Evolutionary conservation across 140 eudicot genomes (phyloP), one percentile per base, ranked within the genome.

Genomic region (Flaveria floridana): DNA sequence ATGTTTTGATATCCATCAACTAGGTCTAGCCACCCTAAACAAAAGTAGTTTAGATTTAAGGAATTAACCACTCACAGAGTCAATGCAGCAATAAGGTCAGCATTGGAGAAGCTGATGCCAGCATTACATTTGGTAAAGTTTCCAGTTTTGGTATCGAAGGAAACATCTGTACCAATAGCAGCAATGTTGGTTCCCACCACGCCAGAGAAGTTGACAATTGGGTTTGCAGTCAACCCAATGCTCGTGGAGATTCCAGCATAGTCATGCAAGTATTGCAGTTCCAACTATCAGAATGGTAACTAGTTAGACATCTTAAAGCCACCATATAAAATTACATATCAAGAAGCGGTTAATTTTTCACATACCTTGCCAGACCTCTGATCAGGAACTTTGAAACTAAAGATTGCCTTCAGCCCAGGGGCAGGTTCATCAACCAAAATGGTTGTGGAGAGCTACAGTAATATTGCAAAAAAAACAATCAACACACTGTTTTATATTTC

Each of bases 341-440:
- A 68, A 2, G n/a, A 34, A 47, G 6, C 44, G 20, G 30, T 19
- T 37, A 7, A 25, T 11, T 18, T 18, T 18, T 55, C 73, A 25
- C 78, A 81, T 72, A 90, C 99, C 99, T 85, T 93, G 82, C 91
- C 89, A 39, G 99, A 90, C 51, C 86, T 86, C 70, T 88, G 91
- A 81, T 85, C 97, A 19, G 99, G 97, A 81, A 88, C 89, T 79
- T 46, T 88, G 75, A 86, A 93, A 89, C 96, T 88, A 18, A 93
- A 68, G 65, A 93, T 90, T 6, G 94, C 73, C 85, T 90, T 93
- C 82, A 90, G 42, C 14, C 97, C 97, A 56, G 96, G 97, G 50
- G 90, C 88, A 80, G 90, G 91, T 80, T 93, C 97, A 65, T 90
- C 91, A 77, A 90, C 82, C 11, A 82, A 74, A 23, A 90, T 69